phyloP scores from a whole-genome alignment of 768 basidiomycete species.

The Melanogaster broomeanus region DNA sequence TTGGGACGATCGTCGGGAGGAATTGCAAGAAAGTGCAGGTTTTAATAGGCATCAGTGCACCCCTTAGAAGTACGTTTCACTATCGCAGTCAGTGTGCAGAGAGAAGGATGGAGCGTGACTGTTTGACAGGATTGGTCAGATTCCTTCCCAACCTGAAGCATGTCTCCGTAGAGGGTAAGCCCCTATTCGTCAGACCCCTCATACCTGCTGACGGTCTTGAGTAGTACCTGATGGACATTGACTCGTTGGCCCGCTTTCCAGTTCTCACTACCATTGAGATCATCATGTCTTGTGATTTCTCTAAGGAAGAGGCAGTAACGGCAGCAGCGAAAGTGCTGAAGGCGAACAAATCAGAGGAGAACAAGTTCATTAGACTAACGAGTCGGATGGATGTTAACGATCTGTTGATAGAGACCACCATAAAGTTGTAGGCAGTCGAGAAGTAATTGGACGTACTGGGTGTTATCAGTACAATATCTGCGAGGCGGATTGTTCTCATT shows the following conservation, averaged over 20 bases:
- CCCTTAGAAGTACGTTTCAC: constrained; percentile 1
- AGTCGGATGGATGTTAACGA: no score
- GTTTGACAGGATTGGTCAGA: constrained; percentile 5
- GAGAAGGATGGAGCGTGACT: not conserved
- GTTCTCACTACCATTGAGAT: constrained; percentile 5
- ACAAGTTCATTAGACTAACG: constrained; percentile 6
- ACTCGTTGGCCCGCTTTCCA: not conserved
- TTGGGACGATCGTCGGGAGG: constrained; percentile 5
- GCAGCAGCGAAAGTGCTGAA: not conserved
- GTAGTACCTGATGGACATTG: no score
- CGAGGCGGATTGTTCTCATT: no score
- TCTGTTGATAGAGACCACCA: not conserved
- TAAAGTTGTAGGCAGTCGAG: constrained; percentile 3
- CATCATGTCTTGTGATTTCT: no score
- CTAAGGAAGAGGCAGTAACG: not conserved
- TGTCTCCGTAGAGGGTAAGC: not conserved
- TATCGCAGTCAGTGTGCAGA: constrained; percentile 1
- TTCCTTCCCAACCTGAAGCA: constrained; percentile 7
- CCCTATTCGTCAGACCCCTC: not conserved
- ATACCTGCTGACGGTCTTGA: not conserved
- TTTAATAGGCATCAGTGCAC: constrained; percentile 4
- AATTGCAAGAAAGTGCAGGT: not conserved
- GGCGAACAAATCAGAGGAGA: constrained; percentile 5
- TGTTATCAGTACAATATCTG: no score
- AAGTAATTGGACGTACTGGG: not conserved